Percentiles rank a stretch among this genome's conserved stretches.
Conservation (phyloP, 129 eudicot species). For the Daucus carota region DH1_v3.0 NC_030382.2:48586501-48587000, state of each 20-base stretch:
- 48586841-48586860: neutral
- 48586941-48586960: conserved; percentile 54
- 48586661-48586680: neutral
- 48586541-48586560: neutral
- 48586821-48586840: neutral
- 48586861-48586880: conserved; percentile 61
- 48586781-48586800: neutral
- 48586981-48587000: neutral
- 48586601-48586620: neutral
- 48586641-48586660: neutral
- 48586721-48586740: neutral
- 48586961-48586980: conserved; percentile 37
- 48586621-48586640: neutral
- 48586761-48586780: neutral
- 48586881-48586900: conserved; percentile 69
- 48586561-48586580: neutral
- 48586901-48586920: conserved; percentile 96
- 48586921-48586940: conserved; percentile 89
- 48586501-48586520: neutral
- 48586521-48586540: neutral
- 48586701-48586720: neutral
- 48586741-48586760: neutral
- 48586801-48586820: neutral
- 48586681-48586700: neutral
- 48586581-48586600: neutral